A percentile compares a stretch with the other conserved stretches of the same genome.
Evolutionary conservation across 2,329 filamentous ascomycete species (phyloP).

Genomic region (Pleomassaria siparia): DNA sequence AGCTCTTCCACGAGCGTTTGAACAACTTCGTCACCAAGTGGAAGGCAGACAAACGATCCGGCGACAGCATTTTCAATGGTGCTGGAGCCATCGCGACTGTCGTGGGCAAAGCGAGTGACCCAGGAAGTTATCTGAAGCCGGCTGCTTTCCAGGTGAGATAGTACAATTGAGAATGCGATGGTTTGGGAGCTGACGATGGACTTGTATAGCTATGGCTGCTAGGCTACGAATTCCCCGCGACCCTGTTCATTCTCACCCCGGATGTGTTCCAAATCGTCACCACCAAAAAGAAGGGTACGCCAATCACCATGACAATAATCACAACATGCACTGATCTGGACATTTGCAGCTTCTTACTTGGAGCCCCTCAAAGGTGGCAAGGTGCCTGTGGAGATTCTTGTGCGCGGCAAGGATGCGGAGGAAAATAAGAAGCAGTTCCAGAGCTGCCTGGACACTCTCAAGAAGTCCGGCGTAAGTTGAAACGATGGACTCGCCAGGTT

Average conservation of each 20-base stretch:
- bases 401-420: constrained; percentile 86
- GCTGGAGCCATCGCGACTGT: constrained; percentile 83
- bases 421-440: constrained; percentile 90
- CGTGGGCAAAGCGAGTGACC: constrained; percentile 87
- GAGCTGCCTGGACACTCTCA: constrained; percentile 83
- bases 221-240: constrained; percentile 97
- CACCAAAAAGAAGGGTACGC: constrained; percentile 89
- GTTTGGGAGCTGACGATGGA: constrained; percentile 25
- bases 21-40: constrained; percentile 84
- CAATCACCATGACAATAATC: background rate
- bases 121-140: constrained; percentile 87
- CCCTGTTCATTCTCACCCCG: constrained; percentile 85
- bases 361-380: constrained; percentile 90
- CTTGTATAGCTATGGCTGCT: constrained; percentile 85
- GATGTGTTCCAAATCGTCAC: constrained; percentile 91
- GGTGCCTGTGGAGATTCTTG: constrained; percentile 86
- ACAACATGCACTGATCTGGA: constrained; percentile 38
- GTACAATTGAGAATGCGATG: constrained; percentile 12
- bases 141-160: constrained; percentile 87
- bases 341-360: constrained; percentile 76
- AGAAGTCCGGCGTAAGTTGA: constrained; percentile 69
- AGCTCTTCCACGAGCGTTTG: constrained; percentile 90
- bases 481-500: constrained; percentile 84
- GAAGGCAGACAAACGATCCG: constrained; percentile 92
- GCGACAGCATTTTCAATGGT: constrained; percentile 82